Conservation (phyloP, 2,329 filamentous ascomycete genomes). For the Aureobasidium lini region DNA sequence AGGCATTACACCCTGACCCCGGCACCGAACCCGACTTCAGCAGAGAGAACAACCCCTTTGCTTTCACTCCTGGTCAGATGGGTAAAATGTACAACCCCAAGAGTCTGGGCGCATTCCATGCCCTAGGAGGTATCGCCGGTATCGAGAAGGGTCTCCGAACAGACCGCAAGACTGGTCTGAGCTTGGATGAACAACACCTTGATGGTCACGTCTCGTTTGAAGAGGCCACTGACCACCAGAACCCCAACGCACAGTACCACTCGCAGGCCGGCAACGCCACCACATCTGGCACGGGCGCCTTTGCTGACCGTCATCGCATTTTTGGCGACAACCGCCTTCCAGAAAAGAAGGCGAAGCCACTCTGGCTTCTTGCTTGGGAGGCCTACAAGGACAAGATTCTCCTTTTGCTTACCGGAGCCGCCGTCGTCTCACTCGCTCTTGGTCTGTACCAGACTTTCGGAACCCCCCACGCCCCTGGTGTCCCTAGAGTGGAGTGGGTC, state of each 20-base stretch:
- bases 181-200: constrained; percentile 58
- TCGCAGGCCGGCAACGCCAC: not conserved
- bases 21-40: constrained; percentile 69
- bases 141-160: constrained; percentile 67
- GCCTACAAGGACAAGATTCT: constrained; percentile 77
- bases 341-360: constrained; percentile 60
- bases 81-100: constrained; percentile 77
- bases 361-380: constrained; percentile 68
- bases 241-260: constrained; percentile 16
- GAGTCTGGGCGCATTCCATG: constrained; percentile 65
- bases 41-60: constrained; percentile 73
- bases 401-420: constrained; percentile 63
- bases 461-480: constrained; percentile 44
- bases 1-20: constrained; percentile 68
- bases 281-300: constrained; percentile 29
- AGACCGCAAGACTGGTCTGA: constrained; percentile 57
- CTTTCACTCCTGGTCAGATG: constrained; percentile 73
- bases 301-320: constrained; percentile 59
- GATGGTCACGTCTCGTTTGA: constrained; percentile 63
- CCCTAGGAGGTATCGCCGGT: constrained; percentile 64
- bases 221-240: constrained; percentile 40
- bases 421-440: constrained; percentile 64
- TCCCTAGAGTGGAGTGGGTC: constrained; percentile 66
- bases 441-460: constrained; percentile 67
- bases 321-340: constrained; percentile 65